Base-by-base conservation (phyloP, 495 filamentous ascomycete species). In the Friedmanniomyces endolithicus region DNA sequence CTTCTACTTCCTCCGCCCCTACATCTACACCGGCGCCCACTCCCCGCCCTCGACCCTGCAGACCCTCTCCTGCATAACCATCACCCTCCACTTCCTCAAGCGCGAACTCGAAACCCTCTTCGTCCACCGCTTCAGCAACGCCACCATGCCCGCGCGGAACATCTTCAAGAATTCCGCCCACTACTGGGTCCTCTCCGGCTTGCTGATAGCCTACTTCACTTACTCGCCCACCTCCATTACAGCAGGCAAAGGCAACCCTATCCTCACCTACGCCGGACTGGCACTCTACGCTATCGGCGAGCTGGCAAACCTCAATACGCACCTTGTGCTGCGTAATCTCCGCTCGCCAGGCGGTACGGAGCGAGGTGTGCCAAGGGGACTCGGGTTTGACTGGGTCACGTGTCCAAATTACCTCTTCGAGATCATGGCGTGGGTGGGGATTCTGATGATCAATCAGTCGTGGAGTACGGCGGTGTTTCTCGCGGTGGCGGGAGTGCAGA, bases 341-440 rank as follows among this genome's bases (percentile, higher is more conserved):
- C 84, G 92, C 4, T 80, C 80, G 35, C 75, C 76, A n/a, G 89
- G 89, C 47, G 83, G 82, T 53, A 95, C 82, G 6, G 86, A 94
- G 60, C 73, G 88, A 17, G 88, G 87, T 56, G 94, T 98, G 65
- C 92, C 92, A 0, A 71, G 73, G 37, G 90, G 90, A 19, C 79
- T 88, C 53, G 88, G 88, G n/a, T 96, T 95, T 71, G 73, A 71
- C 63, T 63, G 79, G 37, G 92, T 97, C 39, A 98, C 92, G 12
- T 94, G 88, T 76, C 92, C 92, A 22, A 98, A 98, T 74, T 98
- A 98, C 71, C 78, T 90, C 71, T 98, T 95, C 64, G 92, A 98
- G 75, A 76, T 83, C 12, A 60, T 92, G 35, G 78, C 87, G 0
- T 98, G 92, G 92, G 50, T 84, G 17, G 88, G 87, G 41, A 74